Evolutionary conservation across 176 grass and related monocot species (phyloP), one percentile per base, ranked within the genome.

Genomic region (Ensete glaucum): DNA sequence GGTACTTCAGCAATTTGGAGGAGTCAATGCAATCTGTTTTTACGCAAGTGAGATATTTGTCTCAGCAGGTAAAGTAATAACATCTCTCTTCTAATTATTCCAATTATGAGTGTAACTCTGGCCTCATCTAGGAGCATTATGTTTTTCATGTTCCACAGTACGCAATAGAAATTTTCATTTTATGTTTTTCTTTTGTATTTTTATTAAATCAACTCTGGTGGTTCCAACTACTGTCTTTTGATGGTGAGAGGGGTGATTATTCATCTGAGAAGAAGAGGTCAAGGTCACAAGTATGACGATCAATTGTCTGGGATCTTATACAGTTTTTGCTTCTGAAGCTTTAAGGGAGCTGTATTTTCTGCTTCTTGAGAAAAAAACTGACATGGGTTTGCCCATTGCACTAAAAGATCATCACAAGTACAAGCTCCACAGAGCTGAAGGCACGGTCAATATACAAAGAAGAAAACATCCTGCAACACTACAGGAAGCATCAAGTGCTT

Each of bases 11-110:
- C 92, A 96, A 62, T 89, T 96, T 80, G 89, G 89, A 54, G 92
- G 92, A 87, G 86, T 96, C 20, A 96, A 96, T 87, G 92, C 86
- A n/a, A 85, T 92, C 68, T 77, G 74, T 72, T 96, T 96, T 64
- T 96, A 96, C 50, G 92, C 89, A 17, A 96, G 86, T 77, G 86
- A 96, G 78, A 96, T 96, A 85, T 96, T 96, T 83, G 84, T 92
- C 53, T 96, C 92, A 17, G 92, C 92, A 15, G 92, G 92, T 96
- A 85, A 84, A 79, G 53, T 25, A 15, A n/a, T 77, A 62, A 19
- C 22, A 51, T n/a, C 19, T 20, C 66, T 77, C 22, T 26, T 21
- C 56, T 2, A 25, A 1, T 53, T 48, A 12, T 24, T 64, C 59
- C 64, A 53, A 56, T 59, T 76, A 9, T 50, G 67, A 50, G 34